These are phyloP conservation scores for Tetrastigma voinierianum DNA, from an alignment of 164 flowering plant genomes.

Conservation along the genomic window DNA sequence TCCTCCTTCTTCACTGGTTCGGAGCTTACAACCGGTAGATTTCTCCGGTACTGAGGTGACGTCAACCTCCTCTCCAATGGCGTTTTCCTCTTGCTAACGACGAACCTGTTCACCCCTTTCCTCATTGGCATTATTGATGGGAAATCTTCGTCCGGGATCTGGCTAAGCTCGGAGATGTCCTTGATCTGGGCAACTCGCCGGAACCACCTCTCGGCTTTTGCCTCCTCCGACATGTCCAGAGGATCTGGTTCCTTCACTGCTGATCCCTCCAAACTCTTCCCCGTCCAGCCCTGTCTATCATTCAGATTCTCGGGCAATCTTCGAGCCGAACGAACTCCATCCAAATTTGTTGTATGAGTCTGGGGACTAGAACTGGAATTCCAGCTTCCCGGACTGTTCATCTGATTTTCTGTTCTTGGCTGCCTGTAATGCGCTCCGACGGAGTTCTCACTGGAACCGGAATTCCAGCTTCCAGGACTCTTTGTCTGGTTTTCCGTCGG, in stretches of 20 bases:
- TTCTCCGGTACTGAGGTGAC: constrained; percentile 78
- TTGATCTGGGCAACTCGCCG: constrained; percentile 91
- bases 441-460: constrained; percentile 17
- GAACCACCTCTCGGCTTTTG: constrained; percentile 95
- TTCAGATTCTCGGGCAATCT: constrained; percentile 20
- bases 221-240: constrained; percentile 98
- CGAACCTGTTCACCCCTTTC: constrained; percentile 94
- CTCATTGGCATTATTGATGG: constrained; percentile 99
- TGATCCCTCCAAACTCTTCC: constrained; percentile 92
- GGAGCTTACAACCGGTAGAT: constrained; percentile 71
- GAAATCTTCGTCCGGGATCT: constrained; percentile 97
- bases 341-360: constrained; percentile 3
- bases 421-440: too few species aligned
- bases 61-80: constrained; percentile 94
- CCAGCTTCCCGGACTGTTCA: too few species aligned
- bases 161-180: constrained; percentile 93
- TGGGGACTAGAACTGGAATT: too few species aligned
- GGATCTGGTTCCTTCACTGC: constrained; percentile 86
- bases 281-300: constrained; percentile 42
- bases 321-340: constrained; percentile 15
- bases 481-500: constrained; percentile 19
- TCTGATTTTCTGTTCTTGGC: too few species aligned
- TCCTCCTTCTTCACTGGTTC: constrained; percentile 59
- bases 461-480: constrained; percentile 17
- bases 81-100: constrained; percentile 96